phyloP scores from a whole-genome alignment of 345 rosid species.

The Alliaria petiolata region DNA sequence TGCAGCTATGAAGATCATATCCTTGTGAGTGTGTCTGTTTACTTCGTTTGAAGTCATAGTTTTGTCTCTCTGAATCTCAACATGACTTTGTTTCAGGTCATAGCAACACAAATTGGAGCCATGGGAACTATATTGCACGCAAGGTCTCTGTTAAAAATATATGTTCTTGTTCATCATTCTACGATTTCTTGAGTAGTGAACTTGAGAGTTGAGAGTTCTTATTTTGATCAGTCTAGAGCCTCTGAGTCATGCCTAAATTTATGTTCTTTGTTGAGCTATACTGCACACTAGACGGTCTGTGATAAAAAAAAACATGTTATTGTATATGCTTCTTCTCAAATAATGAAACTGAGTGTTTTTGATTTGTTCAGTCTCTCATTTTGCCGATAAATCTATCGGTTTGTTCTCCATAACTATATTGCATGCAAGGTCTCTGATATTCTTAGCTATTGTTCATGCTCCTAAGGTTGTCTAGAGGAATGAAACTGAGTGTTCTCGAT shows the following conservation, averaged over 20 bases:
- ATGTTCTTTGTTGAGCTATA: background rate
- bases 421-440: background rate
- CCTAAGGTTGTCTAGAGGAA: background rate
- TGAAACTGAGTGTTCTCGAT: background rate
- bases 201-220: slow-evolving; percentile 1
- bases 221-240: background rate
- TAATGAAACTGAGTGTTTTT: background rate
- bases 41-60: background rate
- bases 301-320: background rate
- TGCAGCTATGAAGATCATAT: slow-evolving; percentile 74
- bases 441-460: background rate
- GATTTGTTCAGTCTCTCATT: no score
- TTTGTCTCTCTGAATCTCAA: slow-evolving; percentile 8
- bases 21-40: slow-evolving; percentile 52
- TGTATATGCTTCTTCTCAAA: background rate
- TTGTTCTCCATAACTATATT: no score
- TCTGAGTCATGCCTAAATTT: background rate
- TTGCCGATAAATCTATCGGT: no score
- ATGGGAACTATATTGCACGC: slow-evolving; percentile 90
- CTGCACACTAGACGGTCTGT: background rate
- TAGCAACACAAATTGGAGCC: slow-evolving; percentile 81
- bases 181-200: background rate
- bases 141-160: slow-evolving; percentile 37
- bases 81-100: slow-evolving; percentile 47
- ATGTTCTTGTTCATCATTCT: background rate